Conservation (phyloP, 192 early-diverging fungal species). For the Gaertneriomyces semiglobifer region DNA sequence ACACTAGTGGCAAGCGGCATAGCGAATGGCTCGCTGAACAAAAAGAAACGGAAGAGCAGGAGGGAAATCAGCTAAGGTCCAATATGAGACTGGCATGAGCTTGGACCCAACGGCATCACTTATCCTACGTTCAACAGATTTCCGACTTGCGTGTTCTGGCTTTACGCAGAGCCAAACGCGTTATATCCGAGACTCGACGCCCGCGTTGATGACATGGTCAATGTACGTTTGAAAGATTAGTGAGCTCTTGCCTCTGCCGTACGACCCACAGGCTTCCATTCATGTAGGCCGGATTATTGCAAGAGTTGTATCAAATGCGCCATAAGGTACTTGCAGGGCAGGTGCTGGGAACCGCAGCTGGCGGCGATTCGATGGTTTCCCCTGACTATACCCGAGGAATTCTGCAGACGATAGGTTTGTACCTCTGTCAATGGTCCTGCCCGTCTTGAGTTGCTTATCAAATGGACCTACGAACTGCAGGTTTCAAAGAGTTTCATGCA, state of each 20-base stretch:
- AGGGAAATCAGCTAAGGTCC: conserved; percentile 6
- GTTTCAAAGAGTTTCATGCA: conserved; percentile 83
- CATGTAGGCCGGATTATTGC: conserved; percentile 43
- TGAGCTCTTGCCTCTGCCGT: neutral
- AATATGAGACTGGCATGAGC: too few species aligned
- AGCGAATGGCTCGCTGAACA: conserved; percentile 73
- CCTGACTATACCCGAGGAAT: conserved; percentile 60
- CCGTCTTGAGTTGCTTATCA: neutral
- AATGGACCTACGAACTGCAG: conserved; percentile 25
- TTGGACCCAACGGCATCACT: too few species aligned
- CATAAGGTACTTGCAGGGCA: conserved; percentile 32
- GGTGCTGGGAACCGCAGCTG: conserved; percentile 34
- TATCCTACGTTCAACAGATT: conserved; percentile 44
- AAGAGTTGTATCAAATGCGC: conserved; percentile 49
- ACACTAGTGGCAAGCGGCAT: conserved; percentile 68
- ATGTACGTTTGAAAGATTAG: conserved; percentile 54
- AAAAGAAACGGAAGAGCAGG: conserved; percentile 18
- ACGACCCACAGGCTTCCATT: neutral
- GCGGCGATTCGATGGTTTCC: neutral
- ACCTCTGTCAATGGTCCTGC: neutral
- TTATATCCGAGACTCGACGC: conserved; percentile 77
- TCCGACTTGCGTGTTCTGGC: conserved; percentile 80
- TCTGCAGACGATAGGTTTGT: conserved; percentile 68
- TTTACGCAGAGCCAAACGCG: conserved; percentile 65
- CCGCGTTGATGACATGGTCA: conserved; percentile 86